These are phyloP conservation scores for Plasmodium cynomolgi DNA, from an alignment of 169 alveolate species.

Conservation along the genomic window DNA sequence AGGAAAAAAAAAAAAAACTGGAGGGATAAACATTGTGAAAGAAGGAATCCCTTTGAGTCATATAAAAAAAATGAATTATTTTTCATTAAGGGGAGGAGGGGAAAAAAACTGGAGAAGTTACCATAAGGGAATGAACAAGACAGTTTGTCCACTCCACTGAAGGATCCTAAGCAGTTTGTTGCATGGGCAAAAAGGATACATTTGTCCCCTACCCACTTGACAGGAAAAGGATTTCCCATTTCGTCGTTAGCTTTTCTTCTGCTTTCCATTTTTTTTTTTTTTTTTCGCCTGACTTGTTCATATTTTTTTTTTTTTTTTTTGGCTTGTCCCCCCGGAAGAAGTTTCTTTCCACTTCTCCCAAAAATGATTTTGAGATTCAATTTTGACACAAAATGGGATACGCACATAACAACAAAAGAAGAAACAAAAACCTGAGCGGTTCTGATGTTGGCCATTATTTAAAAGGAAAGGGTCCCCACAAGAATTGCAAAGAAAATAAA, in stretches of 20 bases:
- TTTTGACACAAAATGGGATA: conserved; percentile 21
- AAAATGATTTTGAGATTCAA: background rate
- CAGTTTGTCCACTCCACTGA: background rate
- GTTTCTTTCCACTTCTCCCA: background rate
- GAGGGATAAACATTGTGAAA: background rate
- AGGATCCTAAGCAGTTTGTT: background rate
- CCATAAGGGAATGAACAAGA: background rate
- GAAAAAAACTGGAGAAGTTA: background rate
- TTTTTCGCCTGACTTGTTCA: conserved; percentile 8
- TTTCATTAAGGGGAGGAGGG: background rate
- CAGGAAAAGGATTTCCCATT: background rate
- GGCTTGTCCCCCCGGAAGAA: background rate
- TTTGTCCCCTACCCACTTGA: background rate
- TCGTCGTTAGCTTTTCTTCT: background rate
- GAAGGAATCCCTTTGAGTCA: background rate
- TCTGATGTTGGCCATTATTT: background rate
- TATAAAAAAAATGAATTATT: background rate
- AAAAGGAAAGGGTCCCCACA: conserved; percentile 11
- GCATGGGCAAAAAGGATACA: background rate
- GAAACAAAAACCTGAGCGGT: background rate
- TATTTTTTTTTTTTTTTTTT: background rate
- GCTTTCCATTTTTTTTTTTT: background rate
- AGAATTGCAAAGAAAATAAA: background rate
- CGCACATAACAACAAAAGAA: conserved; percentile 17
- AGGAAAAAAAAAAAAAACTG: background rate